Evolutionary conservation across 768 basidiomycete genomes (phyloP).

Genomic region (Amanita brunnescens): DNA sequence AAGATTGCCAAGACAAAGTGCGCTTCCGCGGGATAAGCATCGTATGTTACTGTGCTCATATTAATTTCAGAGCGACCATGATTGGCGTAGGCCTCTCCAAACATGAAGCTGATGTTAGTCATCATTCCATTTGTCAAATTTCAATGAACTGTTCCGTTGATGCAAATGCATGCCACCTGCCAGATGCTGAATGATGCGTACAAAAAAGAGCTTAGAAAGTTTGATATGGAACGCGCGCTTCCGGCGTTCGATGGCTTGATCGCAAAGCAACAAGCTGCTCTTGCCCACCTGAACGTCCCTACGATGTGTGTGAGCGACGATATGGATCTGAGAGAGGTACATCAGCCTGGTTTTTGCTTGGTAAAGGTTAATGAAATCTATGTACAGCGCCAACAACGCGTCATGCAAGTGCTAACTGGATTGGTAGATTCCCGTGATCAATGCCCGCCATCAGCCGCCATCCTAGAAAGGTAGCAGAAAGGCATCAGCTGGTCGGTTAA

Average conservation of each 20-base stretch:
- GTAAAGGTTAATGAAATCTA: background rate
- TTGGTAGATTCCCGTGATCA: conserved; percentile 23
- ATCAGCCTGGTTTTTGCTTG: background rate
- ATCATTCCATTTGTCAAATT: conserved; percentile 5
- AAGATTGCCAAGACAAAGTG: conserved; percentile 62
- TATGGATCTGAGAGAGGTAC: conserved; percentile 46
- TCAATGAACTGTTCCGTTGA: background rate
- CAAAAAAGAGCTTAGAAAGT: conserved; percentile 54
- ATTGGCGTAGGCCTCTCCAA: conserved; percentile 57
- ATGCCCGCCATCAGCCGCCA: background rate
- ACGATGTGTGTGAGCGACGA: conserved; percentile 57
- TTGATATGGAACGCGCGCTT: conserved; percentile 62
- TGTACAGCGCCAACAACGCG: conserved; percentile 56
- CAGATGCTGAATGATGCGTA: conserved; percentile 62
- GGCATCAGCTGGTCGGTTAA: background rate
- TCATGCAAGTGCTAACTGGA: conserved; percentile 63
- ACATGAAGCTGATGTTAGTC: conserved; percentile 56
- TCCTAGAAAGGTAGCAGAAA: background rate
- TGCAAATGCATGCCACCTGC: background rate
- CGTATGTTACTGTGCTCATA: conserved; percentile 3
- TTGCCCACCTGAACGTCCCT: conserved; percentile 57
- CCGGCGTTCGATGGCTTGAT: conserved; percentile 74
- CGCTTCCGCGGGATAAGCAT: conserved; percentile 17
- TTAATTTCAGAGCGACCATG: conserved; percentile 48
- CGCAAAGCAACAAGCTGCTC: conserved; percentile 55